These are phyloP conservation scores for Ceratobasidium sp. DNA, from an alignment of 1,284 basidiomycete genomes.

Conservation along the genomic window DNA sequence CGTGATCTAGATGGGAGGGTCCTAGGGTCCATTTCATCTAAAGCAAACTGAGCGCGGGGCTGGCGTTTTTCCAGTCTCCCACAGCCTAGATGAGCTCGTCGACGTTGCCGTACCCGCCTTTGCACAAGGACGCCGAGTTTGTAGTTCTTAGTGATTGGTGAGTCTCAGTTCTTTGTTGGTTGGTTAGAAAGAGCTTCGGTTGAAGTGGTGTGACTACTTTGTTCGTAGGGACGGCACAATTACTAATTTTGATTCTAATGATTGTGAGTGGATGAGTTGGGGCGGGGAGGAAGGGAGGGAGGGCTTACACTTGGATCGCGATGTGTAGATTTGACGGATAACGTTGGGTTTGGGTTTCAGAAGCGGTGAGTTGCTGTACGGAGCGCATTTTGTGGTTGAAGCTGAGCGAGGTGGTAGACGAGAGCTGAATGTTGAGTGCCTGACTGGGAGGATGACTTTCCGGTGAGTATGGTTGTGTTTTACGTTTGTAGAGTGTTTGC, in stretches of 20 bases:
- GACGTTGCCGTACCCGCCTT: slow-evolving; percentile 81
- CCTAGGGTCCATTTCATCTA: slow-evolving; percentile 10
- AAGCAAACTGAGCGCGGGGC: neutral
- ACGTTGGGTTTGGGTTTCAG: slow-evolving; percentile 78
- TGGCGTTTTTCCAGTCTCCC: neutral
- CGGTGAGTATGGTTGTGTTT: slow-evolving; percentile 62
- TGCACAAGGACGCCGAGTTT: slow-evolving; percentile 84
- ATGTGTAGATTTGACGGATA: slow-evolving; percentile 78
- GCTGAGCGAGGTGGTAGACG: slow-evolving; percentile 57
- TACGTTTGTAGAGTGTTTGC: neutral
- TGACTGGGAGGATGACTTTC: slow-evolving; percentile 76
- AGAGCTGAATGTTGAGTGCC: slow-evolving; percentile 77
- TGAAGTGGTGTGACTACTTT: slow-evolving; percentile 1
- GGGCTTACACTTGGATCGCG: neutral
- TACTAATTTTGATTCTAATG: slow-evolving; percentile 90
- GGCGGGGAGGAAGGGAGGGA: slow-evolving; percentile 25
- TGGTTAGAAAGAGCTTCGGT: neutral
- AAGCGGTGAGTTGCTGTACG: slow-evolving; percentile 60
- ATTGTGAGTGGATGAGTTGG: slow-evolving; percentile 71
- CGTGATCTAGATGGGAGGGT: slow-evolving; percentile 21
- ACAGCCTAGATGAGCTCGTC: slow-evolving; percentile 24
- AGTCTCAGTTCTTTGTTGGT: slow-evolving; percentile 58
- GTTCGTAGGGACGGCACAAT: slow-evolving; percentile 87
- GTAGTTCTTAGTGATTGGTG: slow-evolving; percentile 91
- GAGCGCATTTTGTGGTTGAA: neutral